Percentiles rank a stretch among this genome's conserved stretches.
Conservation (phyloP, 2,329 filamentous ascomycete species). For the Colletotrichum orchidophilum region DNA sequence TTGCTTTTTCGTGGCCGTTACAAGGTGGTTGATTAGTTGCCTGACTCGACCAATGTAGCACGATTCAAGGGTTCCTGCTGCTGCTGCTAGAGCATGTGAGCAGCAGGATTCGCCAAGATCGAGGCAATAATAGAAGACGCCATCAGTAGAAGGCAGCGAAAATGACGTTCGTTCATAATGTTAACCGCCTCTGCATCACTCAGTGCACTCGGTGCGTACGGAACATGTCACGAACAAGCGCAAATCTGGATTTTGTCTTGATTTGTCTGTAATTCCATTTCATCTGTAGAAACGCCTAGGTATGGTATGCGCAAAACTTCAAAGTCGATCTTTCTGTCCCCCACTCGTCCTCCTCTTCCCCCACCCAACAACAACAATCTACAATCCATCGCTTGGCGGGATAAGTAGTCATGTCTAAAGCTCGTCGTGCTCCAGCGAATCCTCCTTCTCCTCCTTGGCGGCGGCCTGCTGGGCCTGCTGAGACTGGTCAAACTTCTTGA, state of each 20-base stretch:
- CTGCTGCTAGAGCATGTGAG: not conserved
- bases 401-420: conserved; percentile 38
- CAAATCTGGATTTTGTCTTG: not conserved
- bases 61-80: not conserved
- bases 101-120: not conserved
- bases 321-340: not conserved
- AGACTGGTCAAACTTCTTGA: conserved; percentile 45
- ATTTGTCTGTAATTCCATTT: conserved; percentile 9
- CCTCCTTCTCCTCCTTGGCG: conserved; percentile 36
- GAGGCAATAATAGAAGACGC: not conserved
- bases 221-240: not conserved
- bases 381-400: no score
- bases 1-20: not conserved
- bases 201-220: not conserved
- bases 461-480: conserved; percentile 38
- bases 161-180: not conserved
- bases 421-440: conserved; percentile 46
- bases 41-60: not conserved
- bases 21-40: not conserved
- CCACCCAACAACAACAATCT: not conserved
- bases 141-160: no score
- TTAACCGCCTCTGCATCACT: not conserved
- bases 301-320: conserved; percentile 18
- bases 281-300: conserved; percentile 1
- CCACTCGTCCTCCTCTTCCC: not conserved